A percentile compares a stretch with the other conserved stretches of the same genome.
Conservation (phyloP, 768 basidiomycete genomes). For the Tulasnella sp. region DNA sequence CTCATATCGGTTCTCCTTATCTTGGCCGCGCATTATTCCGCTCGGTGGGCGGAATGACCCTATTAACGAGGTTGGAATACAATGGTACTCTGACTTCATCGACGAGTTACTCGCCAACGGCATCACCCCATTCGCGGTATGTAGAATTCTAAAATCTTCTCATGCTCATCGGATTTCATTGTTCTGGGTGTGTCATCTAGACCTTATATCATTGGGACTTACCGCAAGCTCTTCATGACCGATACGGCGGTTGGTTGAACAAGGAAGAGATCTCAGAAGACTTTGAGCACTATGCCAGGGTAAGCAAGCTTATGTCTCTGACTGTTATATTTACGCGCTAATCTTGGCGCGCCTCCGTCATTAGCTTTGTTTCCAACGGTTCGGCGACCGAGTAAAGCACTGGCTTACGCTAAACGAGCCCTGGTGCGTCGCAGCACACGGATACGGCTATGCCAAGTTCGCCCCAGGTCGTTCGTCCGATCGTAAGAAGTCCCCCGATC, state of each 20-base stretch:
- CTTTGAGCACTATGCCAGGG: conserved; percentile 49
- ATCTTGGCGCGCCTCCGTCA: not conserved
- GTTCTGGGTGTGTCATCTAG: conserved; percentile 27
- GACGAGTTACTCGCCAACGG: conserved; percentile 52
- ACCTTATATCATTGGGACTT: conserved; percentile 74
- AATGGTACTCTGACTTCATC: conserved; percentile 63
- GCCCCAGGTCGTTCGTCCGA: conserved; percentile 62
- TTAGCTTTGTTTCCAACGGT: conserved; percentile 61
- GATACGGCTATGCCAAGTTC: conserved; percentile 59
- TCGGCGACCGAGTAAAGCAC: conserved; percentile 66
- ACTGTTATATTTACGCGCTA: not conserved
- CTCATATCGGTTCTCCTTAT: conserved; percentile 64
- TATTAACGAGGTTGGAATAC: conserved; percentile 56
- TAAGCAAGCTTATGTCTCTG: conserved; percentile 22
- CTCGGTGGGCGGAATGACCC: conserved; percentile 66
- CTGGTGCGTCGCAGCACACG: conserved; percentile 57
- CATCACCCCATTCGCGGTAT: conserved; percentile 55
- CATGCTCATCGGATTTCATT: not conserved
- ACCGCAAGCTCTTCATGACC: conserved; percentile 60
- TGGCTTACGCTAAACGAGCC: conserved; percentile 76
- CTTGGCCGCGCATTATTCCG: conserved; percentile 69
- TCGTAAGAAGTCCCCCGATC: conserved; percentile 43
- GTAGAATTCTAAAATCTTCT: conserved; percentile 27
- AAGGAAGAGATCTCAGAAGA: conserved; percentile 58
- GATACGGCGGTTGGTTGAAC: conserved; percentile 68